Evolutionary conservation across 768 basidiomycete species (phyloP), one percentile per base, ranked within the genome.

Genomic region (Hemileccinum rubropunctum): DNA sequence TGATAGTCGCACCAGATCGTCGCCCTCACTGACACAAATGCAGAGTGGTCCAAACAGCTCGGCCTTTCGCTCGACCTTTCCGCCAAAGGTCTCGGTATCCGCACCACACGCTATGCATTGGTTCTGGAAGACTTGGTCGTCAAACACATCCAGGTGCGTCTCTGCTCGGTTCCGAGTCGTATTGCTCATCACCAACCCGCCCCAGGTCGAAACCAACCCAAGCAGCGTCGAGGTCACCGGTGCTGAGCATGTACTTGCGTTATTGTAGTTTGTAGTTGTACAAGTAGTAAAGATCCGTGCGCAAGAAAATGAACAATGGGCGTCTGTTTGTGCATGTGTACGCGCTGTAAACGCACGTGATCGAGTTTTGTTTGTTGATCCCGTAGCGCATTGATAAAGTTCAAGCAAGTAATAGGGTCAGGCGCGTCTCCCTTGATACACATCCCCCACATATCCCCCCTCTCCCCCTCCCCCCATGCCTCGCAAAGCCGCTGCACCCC

Each of bases 91-190:
- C 59, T 87, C 34, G 84, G 84, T 18, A 58, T 72, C 37, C 82
- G 86, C 45, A 84, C 83, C 30, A 66, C 66, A 21, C 79, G 85
- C 42, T 88, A 81, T 53, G 84, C 81, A 26, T 55, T 88, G 49
- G 69, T 88, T 58, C 58, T 88, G 58, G 84, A 92, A 40, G 76
- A 88, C 61, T 76, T 88, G 46, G 78, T 82, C 53, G 80, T 92
- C 58, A 80, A 78, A 53, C 83, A 85, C 58, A 58, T 90, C 47
- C 78, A 68, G 61, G 86, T 82, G 55, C 44, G 77, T 69, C 26
- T 36, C 58, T 15, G 14, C 9, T 56, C 20, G 2, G 42, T 39
- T 15, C 8, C 12, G 3, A 0, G 2, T 30, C 18, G 4, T 13
- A 6, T 6, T 13, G 28, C 52, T 61, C 39, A 51, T 32, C 18